These are phyloP conservation scores for Agastache rugosa DNA, from an alignment of 257 asterid species.

Conservation along the genomic window DNA sequence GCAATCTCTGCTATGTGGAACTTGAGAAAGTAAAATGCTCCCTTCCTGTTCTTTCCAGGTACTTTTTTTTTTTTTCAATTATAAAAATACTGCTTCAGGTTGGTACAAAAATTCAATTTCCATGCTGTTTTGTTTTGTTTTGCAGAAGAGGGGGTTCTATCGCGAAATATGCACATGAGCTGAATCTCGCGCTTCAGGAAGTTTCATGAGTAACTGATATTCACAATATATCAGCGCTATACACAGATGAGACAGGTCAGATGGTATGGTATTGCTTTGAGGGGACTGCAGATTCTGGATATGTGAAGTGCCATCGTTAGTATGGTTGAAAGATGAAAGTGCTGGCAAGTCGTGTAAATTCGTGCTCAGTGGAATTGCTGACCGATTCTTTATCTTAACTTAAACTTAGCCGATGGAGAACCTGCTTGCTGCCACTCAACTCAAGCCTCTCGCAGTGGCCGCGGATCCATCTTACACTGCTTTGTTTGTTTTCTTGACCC, in stretches of 20 bases:
- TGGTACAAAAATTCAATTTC: slow-evolving; percentile 20
- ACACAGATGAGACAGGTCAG: slow-evolving; percentile 16
- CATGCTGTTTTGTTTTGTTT: slow-evolving; percentile 27
- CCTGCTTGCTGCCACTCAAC: slow-evolving; percentile 40
- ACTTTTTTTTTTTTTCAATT: slow-evolving; percentile 1
- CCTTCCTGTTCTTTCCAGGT: slow-evolving; percentile 83
- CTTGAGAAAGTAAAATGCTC: slow-evolving; percentile 83
- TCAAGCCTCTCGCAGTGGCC: slow-evolving; percentile 34
- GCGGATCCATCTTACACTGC: slow-evolving; percentile 33
- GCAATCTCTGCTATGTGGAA: slow-evolving; percentile 85
- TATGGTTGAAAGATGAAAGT: slow-evolving; percentile 15
- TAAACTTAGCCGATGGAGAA: slow-evolving; percentile 38
- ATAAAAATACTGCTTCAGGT: slow-evolving; percentile 24
- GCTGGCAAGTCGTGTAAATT: slow-evolving; percentile 40
- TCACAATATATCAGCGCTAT: slow-evolving; percentile 33
- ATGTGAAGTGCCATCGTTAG: slow-evolving; percentile 23
- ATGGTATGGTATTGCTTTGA: slow-evolving; percentile 16
- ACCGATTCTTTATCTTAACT: slow-evolving; percentile 48
- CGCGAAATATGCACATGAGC: slow-evolving; percentile 89
- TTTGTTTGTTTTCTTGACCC: slow-evolving; percentile 39
- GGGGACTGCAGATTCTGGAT: slow-evolving; percentile 35
- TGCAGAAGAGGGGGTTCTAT: slow-evolving; percentile 91
- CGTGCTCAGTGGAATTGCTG: slow-evolving; percentile 43
- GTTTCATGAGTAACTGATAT: slow-evolving; percentile 57
- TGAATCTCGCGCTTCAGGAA: slow-evolving; percentile 83